Base-by-base conservation (phyloP, 495 filamentous ascomycete species). In the Podospora sp. region DNA sequence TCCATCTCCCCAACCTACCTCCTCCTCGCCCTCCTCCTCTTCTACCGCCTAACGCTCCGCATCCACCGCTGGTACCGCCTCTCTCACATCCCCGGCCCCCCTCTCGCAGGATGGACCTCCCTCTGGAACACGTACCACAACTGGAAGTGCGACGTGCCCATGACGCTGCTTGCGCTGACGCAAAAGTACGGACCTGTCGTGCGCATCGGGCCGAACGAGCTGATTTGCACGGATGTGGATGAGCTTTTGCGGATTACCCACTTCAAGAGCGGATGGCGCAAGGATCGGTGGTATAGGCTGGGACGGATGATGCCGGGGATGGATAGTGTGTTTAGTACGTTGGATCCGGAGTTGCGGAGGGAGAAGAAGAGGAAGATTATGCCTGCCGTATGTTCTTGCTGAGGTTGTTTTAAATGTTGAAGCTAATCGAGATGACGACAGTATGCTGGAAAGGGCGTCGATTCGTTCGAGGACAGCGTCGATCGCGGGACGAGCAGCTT, bases 401-500 rank as follows among this genome's bases (percentile, higher is more conserved):
- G n/a, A n/a, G n/a, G n/a, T n/a, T n/a, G n/a, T n/a, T n/a, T n/a
- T n/a, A n/a, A n/a, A n/a, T n/a, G n/a, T n/a, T n/a, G n/a, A n/a
- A n/a, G n/a, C n/a, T n/a, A 21, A 7, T 35, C 12, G 29, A 64
- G 3, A 50, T 26, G 33, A 53, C 53, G 14, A 8, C 12, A 75
- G 69, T 76, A 75, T 53, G 51, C 26, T 58, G 80, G 74, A 61
- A 74, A 62, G 69, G 76, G 82, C 57, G 83, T 82, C 71, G 79
- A 80, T 51, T 76, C 76, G 36, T 80, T 85, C 68, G 81, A 84
- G 62, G 68, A 26, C 78, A 87, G 72, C 76, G 83, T 65, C 71
- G 80, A 66, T 80, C 79, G 69, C 71, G 81, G 66, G 79, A 81
- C 77, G 74, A 78, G 60, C 69, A 80, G 62, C 75, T 82, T 63